A percentile compares a stretch with the other conserved stretches of the same genome.
phyloP scores from a whole-genome alignment of 179 eudicot genomes.

The Amaranthus tricolor region DNA sequence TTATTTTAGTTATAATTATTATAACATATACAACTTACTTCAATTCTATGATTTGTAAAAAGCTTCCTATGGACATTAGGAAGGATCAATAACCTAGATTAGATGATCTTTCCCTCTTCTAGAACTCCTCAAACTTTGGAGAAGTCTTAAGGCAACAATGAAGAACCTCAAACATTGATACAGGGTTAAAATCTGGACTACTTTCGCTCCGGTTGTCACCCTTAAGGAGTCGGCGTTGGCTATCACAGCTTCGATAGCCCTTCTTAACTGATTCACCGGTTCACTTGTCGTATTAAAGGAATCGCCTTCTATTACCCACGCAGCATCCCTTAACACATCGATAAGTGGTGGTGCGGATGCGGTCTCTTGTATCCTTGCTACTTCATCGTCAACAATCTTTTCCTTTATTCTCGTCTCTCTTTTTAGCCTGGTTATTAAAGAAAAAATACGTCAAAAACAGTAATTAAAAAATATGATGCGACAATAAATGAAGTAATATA shows the following conservation, averaged over 20 bases:
- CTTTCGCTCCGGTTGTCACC: constrained; percentile 41
- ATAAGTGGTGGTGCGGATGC: constrained; percentile 41
- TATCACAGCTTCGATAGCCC: constrained; percentile 37
- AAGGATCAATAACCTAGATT: no score
- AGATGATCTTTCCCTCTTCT: constrained; percentile 28
- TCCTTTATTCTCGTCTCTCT: constrained; percentile 39
- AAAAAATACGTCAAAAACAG: no score
- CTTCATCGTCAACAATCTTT: constrained; percentile 32
- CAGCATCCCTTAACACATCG: constrained; percentile 22
- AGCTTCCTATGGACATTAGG: no score
- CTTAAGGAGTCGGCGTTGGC: constrained; percentile 45
- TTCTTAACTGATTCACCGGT: constrained; percentile 29
- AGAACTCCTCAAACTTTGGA: constrained; percentile 29
- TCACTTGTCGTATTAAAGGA: constrained; percentile 4
- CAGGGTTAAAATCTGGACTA: constrained; percentile 44
- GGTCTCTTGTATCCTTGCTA: constrained; percentile 58
- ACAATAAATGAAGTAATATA: no score
- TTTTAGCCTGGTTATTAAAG: constrained; percentile 22
- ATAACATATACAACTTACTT: no score
- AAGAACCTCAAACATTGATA: constrained; percentile 45
- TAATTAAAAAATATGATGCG: no score
- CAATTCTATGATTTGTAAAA: no score
- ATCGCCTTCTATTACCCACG: constrained; percentile 11
- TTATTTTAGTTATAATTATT: no score
- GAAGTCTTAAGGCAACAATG: constrained; percentile 38